Evolutionary conservation across 441 rosid genomes (phyloP), one percentile per base, ranked within the genome.

Genomic region (Kokia cookei): DNA sequence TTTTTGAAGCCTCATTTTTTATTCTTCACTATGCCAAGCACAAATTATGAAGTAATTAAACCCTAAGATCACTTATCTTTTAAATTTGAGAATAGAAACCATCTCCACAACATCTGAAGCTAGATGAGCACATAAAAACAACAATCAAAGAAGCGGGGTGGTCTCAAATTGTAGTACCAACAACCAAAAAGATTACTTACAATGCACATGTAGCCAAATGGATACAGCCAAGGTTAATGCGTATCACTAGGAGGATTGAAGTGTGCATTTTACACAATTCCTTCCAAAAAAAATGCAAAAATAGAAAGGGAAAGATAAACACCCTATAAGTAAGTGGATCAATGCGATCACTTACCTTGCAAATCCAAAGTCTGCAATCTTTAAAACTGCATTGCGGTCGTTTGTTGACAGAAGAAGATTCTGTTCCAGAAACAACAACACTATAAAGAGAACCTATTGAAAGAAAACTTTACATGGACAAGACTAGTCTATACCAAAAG

Each of bases 331-430:
- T 62, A 62, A 37, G 37, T 6, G 42, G 67, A 13, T 27, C 65
- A 64, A 54, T 50, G 22, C 40, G 71, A 70, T 54, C 63, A 75
- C 40, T 67, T 87, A 93, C 99, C 99, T 92, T 57, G 99, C 99
- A 85, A 96, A 96, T 81, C 99, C 99, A 87, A 96, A 96, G 81
- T 96, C 99, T 9, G 98, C 98, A 76, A 96, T 93, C 93, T 92
- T 96, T 81, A 96, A 78, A 78, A 80, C 83, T 64, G 94, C 88
- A 75, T 76, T 82, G 63, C 84, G 73, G 37, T 88, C 91, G 57
- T 78, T 89, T 73, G 87, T 82, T 74, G 92, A 86, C 65, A 96
- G 94, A 75, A 96, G 97, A 83, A 96, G 99, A 84, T 93, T 96
- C 98, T 96, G 97, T 79, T 45, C 59, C 74, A 83, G 82, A 83